A percentile compares a stretch with the other conserved stretches of the same genome.
These are phyloP conservation scores for Lathyrus oleraceus DNA, from an alignment of 306 rosid species.

Conservation along the genomic window DNA sequence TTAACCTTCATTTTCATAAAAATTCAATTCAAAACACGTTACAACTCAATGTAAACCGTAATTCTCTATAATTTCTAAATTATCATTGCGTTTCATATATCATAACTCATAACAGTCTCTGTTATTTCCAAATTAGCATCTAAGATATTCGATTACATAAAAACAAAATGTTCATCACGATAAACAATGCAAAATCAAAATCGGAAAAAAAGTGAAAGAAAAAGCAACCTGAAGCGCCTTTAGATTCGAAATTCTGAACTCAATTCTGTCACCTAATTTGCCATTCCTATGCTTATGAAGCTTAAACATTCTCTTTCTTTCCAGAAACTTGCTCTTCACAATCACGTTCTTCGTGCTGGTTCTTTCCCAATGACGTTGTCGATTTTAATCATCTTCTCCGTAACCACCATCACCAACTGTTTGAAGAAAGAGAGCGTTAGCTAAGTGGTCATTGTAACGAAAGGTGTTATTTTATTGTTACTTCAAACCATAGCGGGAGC, in stretches of 20 bases:
- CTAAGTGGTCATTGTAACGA: conserved; percentile 71
- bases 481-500: conserved; percentile 39
- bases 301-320: conserved; percentile 62
- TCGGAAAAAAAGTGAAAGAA: neutral
- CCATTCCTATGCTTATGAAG: conserved; percentile 57
- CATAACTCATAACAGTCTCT: neutral
- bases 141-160: neutral
- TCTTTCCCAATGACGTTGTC: conserved; percentile 29
- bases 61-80: neutral
- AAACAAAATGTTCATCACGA: neutral
- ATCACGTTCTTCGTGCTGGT: neutral
- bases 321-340: conserved; percentile 7
- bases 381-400: conserved; percentile 37
- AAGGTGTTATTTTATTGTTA: conserved; percentile 55
- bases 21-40: conserved; percentile 6
- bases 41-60: neutral
- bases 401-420: conserved; percentile 63
- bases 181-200: conserved; percentile 9
- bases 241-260: conserved; percentile 60
- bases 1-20: conserved; percentile 23
- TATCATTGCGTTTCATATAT: neutral
- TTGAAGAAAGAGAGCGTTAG: conserved; percentile 54
- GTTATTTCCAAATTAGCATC: conserved; percentile 4
- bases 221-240: conserved; percentile 55
- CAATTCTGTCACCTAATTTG: conserved; percentile 58